A percentile compares a stretch with the other conserved stretches of the same genome.
Conservation (phyloP, 257 asterid genomes). For the Pogostemon cablin region DNA sequence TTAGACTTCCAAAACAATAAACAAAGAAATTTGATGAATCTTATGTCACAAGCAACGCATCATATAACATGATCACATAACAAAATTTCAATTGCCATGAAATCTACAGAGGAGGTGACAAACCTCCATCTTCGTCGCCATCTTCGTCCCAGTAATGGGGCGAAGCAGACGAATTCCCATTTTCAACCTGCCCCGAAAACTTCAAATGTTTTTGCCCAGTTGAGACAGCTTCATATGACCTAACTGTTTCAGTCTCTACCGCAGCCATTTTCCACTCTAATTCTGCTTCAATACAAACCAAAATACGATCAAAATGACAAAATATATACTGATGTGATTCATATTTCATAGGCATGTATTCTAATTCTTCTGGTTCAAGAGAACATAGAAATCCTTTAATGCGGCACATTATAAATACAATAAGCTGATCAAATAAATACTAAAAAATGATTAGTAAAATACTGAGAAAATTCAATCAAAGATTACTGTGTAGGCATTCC, state of each 20-base stretch:
- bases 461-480: no score
- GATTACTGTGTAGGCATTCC: no score
- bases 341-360: no score
- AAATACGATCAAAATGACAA: background rate
- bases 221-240: constrained; percentile 61
- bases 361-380: no score
- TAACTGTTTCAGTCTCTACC: constrained; percentile 52
- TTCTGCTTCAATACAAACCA: constrained; percentile 43
- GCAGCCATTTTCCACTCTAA: constrained; percentile 68
- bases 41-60: background rate
- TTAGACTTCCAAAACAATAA: background rate
- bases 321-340: no score
- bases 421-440: no score
- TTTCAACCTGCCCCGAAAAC: constrained; percentile 79
- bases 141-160: constrained; percentile 92
- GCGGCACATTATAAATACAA: no score
- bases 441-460: no score
- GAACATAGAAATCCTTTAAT: no score
- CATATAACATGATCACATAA: constrained; percentile 5
- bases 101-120: constrained; percentile 19
- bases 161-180: constrained; percentile 74
- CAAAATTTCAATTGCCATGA: background rate
- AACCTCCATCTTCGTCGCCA: constrained; percentile 63
- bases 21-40: constrained; percentile 5
- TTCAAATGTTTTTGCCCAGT: constrained; percentile 67